phyloP scores from a whole-genome alignment of 306 rosid genomes.

The Quercus ilex region DNA sequence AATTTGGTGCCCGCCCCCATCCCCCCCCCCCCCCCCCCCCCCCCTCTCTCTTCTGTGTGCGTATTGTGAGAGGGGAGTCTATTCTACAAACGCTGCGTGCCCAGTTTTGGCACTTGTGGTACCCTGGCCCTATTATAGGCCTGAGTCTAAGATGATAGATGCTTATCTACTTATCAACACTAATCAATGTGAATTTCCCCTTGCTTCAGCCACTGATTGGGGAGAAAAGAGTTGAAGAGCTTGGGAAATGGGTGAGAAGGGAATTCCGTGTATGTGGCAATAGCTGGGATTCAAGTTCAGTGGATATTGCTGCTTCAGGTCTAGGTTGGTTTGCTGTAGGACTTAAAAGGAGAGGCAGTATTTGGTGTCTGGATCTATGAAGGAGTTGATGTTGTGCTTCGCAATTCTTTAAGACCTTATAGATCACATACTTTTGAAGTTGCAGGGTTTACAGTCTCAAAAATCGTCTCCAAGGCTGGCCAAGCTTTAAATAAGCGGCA shows the following conservation, averaged over 20 bases:
- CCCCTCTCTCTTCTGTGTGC: no score
- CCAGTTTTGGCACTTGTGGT: not conserved
- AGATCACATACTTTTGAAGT: conserved; percentile 65
- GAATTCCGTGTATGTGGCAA: conserved; percentile 60
- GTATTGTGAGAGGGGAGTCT: not conserved
- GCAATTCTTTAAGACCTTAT: conserved; percentile 63
- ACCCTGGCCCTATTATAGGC: not conserved
- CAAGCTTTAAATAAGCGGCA: conserved; percentile 43
- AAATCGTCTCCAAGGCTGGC: conserved; percentile 80
- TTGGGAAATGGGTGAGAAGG: conserved; percentile 74
- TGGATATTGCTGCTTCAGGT: conserved; percentile 78
- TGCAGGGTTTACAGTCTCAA: conserved; percentile 77
- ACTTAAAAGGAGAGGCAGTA: conserved; percentile 78
- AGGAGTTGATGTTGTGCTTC: conserved; percentile 68
- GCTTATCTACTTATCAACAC: not conserved
- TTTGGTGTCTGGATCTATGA: conserved; percentile 82
- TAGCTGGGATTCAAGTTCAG: conserved; percentile 87
- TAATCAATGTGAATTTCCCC: conserved; percentile 5
- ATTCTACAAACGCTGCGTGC: not conserved
- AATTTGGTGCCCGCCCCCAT: not conserved
- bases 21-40: no score
- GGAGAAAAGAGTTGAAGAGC: conserved; percentile 58
- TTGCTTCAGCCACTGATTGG: conserved; percentile 84
- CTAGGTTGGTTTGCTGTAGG: conserved; percentile 95
- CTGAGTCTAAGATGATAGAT: not conserved